Evolutionary conservation across 805 yeast species (phyloP), one percentile per base, ranked within the genome.

Genomic region (Starmerella khaoyaiensis): DNA sequence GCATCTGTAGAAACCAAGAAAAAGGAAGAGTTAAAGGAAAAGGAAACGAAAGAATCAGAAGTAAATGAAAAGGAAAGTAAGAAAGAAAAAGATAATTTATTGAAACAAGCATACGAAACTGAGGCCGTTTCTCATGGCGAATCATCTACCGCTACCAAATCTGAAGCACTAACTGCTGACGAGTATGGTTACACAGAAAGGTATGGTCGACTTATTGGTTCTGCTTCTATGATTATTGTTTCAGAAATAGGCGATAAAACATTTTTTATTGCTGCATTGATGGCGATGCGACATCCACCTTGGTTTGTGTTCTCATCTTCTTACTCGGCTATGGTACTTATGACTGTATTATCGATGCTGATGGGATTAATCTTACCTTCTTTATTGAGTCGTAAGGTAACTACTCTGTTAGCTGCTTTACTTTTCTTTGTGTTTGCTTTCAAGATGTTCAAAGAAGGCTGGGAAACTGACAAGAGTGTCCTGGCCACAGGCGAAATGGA

Each of bases 241-340:
- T 80, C 94, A 21, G 99, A 90, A 59, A 78, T 90, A 41, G 98
- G 98, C 42, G 99, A 90, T 59, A 90, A 90, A 63, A 90, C 99
- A 0, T 90, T 90, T 56, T 68, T 90, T 47, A 83, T 90, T 51
- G 96, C 98, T 24, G 97, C 96, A 2, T 67, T 90, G 47, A 86
- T 90, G 95, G 94, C 97, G 21, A 90, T 90, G 97, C 80, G 82
- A 55, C 77, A 84, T 59, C 72, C 86, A 15, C 70, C 93, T 51
- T 51, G 70, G 53, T 67, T 82, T 32, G 97, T 90, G n/a, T 87
- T 90, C 56, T 65, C 82, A 7, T 76, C 95, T 12, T 90, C 94
- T 3, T 82, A 83, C 47, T 57, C 79, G 11, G 83, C 97, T 1
- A 68, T 90, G 51, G 81, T 74, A 3, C 58, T 90, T 38, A 90